phyloP scores from a whole-genome alignment of 768 basidiomycete genomes.

The Kwoniella newhampshirensis region DNA sequence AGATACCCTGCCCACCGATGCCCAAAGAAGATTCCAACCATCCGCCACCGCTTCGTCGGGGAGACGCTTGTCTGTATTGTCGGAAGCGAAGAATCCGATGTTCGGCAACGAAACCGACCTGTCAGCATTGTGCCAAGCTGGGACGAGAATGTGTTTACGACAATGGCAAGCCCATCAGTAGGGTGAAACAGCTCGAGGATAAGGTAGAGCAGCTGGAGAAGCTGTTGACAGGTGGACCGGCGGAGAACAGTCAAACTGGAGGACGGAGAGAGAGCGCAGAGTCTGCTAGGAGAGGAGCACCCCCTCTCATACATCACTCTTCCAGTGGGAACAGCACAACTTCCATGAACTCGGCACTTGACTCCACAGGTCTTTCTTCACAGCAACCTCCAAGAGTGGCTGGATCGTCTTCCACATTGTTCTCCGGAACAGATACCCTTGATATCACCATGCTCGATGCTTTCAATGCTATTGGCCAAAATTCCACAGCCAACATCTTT shows the following conservation, averaged over 20 bases:
- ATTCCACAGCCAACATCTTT: constrained; percentile 4
- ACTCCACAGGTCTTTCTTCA: background rate
- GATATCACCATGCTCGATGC: constrained; percentile 24
- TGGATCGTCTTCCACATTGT: background rate
- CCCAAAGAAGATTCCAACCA: constrained; percentile 18
- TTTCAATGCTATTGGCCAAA: background rate
- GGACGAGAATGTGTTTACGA: constrained; percentile 43
- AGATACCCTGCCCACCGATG: constrained; percentile 16
- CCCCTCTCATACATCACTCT: constrained; percentile 18
- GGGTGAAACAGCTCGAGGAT: constrained; percentile 48
- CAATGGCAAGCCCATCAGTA: constrained; percentile 41
- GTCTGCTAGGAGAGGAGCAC: background rate
- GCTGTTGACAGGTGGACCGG: constrained; percentile 8
- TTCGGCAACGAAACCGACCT: constrained; percentile 39
- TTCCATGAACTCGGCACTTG: background rate
- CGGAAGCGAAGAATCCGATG: constrained; percentile 43
- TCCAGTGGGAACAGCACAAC: constrained; percentile 6
- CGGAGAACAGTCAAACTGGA: background rate
- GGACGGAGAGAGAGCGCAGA: too few species aligned
- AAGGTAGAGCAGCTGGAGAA: constrained; percentile 43
- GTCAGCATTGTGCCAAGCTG: constrained; percentile 40
- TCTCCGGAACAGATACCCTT: constrained; percentile 1
- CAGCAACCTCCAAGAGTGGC: background rate
- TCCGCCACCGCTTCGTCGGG: constrained; percentile 33
- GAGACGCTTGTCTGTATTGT: constrained; percentile 47